A percentile compares a stretch with the other conserved stretches of the same genome.
Evolutionary conservation across 208 protist genomes (phyloP).

Genomic region (Naegleria lovaniensis): DNA sequence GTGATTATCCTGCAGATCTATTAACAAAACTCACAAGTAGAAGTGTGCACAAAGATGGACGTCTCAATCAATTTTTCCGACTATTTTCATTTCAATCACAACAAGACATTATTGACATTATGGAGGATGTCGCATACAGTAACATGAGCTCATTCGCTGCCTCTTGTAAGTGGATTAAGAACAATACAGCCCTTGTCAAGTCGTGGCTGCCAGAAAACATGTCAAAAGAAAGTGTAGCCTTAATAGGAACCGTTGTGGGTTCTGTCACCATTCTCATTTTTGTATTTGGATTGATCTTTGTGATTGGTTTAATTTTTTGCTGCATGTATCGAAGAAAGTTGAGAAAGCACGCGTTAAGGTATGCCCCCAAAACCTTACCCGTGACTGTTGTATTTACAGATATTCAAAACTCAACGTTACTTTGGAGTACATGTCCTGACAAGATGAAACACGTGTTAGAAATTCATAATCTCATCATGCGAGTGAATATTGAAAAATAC

Average conservation of each 20-base stretch:
- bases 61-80: neutral
- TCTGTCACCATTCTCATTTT: neutral
- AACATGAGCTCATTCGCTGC: neutral
- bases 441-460: neutral
- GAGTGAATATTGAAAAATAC: neutral
- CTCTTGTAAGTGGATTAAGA: neutral
- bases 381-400: neutral
- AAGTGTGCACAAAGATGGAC: neutral
- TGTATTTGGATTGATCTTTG: neutral
- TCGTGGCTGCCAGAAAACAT: neutral
- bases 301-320: neutral
- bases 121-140: too few relatives aligned
- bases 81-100: neutral
- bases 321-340: neutral
- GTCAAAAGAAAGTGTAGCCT: neutral
- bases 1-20: neutral
- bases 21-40: neutral
- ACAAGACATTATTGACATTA: too few relatives aligned
- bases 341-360: neutral
- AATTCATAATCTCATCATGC: neutral
- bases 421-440: neutral
- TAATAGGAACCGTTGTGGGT: neutral
- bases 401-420: neutral
- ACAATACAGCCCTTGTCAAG: neutral
- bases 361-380: neutral